These are phyloP conservation scores for Spergularia marina DNA, from an alignment of 148 eudicot genomes.

Conservation along the genomic window DNA sequence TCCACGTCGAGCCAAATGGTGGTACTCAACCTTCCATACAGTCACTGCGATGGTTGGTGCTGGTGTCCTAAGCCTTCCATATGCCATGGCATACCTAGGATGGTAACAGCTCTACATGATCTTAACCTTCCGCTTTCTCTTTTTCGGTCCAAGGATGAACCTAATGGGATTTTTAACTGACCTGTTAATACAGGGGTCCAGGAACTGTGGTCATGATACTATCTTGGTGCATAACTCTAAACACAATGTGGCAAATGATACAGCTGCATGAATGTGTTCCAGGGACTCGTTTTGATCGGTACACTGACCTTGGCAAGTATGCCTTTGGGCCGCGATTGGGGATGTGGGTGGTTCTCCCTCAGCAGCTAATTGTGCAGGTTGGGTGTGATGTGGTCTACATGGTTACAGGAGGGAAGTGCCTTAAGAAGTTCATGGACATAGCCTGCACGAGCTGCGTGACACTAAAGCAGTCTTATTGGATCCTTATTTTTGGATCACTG, in stretches of 20 bases:
- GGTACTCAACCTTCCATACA: constrained; percentile 83
- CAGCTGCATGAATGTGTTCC: constrained; percentile 91
- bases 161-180: too few relatives aligned
- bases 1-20: constrained; percentile 77
- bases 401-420: constrained; percentile 91
- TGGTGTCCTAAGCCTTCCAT: constrained; percentile 84
- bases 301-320: constrained; percentile 57
- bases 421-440: constrained; percentile 80
- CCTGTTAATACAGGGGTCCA: constrained; percentile 58
- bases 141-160: not conserved
- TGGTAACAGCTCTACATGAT: constrained; percentile 39
- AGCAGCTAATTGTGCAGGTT: constrained; percentile 89
- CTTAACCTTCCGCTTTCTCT: not conserved
- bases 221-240: constrained; percentile 77
- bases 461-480: constrained; percentile 78
- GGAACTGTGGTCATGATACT: constrained; percentile 66
- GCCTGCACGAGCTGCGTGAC: constrained; percentile 56
- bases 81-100: constrained; percentile 89
- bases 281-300: constrained; percentile 74
- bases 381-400: constrained; percentile 90
- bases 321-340: constrained; percentile 89
- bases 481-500: constrained; percentile 68
- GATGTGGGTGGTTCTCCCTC: constrained; percentile 88
- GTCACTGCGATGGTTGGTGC: constrained; percentile 95
- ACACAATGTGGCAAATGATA: constrained; percentile 89